Conservation (phyloP, 2,329 filamentous ascomycete species). For the Lecanoromycetidae sp. region DNA sequence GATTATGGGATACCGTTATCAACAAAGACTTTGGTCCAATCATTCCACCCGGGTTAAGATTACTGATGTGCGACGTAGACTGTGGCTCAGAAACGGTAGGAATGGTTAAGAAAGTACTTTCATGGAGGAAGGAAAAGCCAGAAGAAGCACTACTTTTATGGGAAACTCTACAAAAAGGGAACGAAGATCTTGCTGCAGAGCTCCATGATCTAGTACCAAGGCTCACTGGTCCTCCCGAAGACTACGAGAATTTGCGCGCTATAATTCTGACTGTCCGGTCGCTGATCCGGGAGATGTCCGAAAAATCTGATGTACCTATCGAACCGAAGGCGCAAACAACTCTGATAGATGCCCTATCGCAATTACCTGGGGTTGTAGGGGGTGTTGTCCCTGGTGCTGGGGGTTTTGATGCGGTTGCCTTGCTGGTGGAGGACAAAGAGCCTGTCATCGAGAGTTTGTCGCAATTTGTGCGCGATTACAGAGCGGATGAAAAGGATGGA, state of each 20-base stretch:
- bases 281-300: conserved; percentile 66
- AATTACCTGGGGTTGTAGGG: conserved; percentile 68
- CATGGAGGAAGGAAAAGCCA: conserved; percentile 59
- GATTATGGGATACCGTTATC: conserved; percentile 69
- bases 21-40: conserved; percentile 50
- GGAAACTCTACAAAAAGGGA: conserved; percentile 60
- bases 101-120: conserved; percentile 87
- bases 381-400: conserved; percentile 91
- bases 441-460: conserved; percentile 50
- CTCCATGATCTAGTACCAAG: conserved; percentile 43
- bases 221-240: conserved; percentile 29
- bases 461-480: conserved; percentile 55
- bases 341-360: conserved; percentile 62
- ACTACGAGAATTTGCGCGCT: conserved; percentile 41
- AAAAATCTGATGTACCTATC: conserved; percentile 64
- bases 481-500: conserved; percentile 26
- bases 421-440: conserved; percentile 64
- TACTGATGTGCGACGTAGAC: conserved; percentile 93
- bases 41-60: conserved; percentile 59
- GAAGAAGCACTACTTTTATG: conserved; percentile 59
- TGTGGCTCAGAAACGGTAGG: conserved; percentile 86
- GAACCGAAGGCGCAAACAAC: conserved; percentile 78
- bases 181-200: conserved; percentile 56
- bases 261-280: conserved; percentile 41
- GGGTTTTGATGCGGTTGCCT: conserved; percentile 77